Evolutionary conservation across 371 early-diverging fungal genomes (phyloP).

Genomic region (Lichtheimia hyalospora): DNA sequence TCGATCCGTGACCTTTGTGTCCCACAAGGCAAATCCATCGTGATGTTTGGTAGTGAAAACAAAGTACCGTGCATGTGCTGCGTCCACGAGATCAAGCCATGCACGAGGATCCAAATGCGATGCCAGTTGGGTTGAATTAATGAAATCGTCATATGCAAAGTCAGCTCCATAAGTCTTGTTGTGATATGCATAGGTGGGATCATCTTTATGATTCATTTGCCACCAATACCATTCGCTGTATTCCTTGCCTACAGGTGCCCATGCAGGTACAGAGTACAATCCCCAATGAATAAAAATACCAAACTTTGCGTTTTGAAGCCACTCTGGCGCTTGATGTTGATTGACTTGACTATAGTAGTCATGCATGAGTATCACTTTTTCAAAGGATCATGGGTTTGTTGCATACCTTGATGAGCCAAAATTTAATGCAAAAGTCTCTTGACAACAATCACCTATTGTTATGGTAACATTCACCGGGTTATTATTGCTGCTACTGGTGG

Average conservation of each 20-base stretch:
- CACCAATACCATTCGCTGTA: conserved; percentile 44
- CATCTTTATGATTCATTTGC: conserved; percentile 21
- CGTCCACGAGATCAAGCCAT: conserved; percentile 29
- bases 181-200: conserved; percentile 24
- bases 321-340: conserved; percentile 28
- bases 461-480: no score
- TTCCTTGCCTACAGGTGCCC: conserved; percentile 31
- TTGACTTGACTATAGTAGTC: neutral
- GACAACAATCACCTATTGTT: no score
- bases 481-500: no score
- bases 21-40: conserved; percentile 38
- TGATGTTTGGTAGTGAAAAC: conserved; percentile 45
- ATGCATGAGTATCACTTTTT: neutral
- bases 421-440: neutral
- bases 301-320: conserved; percentile 35
- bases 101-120: conserved; percentile 19
- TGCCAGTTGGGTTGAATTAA: conserved; percentile 19
- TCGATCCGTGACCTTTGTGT: conserved; percentile 28
- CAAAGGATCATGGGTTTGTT: neutral
- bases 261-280: conserved; percentile 32
- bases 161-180: conserved; percentile 22
- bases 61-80: conserved; percentile 29
- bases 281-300: conserved; percentile 46
- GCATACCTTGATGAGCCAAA: neutral
- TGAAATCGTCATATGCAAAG: conserved; percentile 34